These are phyloP conservation scores for Xylaria sp. DNA, from an alignment of 495 filamentous ascomycete genomes.

Conservation along the genomic window DNA sequence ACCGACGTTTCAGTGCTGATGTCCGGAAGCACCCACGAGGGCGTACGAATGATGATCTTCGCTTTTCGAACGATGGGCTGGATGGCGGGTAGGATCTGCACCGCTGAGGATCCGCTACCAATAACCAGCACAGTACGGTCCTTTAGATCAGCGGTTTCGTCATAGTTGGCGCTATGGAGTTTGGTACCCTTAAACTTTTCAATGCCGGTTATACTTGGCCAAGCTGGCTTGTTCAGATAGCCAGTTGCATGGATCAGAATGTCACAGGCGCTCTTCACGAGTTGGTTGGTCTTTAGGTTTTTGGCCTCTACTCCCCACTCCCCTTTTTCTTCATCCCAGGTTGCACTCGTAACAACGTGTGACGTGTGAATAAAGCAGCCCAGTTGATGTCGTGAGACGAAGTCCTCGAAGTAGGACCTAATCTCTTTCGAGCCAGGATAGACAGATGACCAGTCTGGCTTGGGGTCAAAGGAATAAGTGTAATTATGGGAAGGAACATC, in stretches of 20 bases:
- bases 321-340: slow-evolving; percentile 49
- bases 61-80: slow-evolving; percentile 52
- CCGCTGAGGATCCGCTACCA: slow-evolving; percentile 58
- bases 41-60: slow-evolving; percentile 51
- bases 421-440: slow-evolving; percentile 56
- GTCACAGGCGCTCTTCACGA: no score
- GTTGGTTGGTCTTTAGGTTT: no score
- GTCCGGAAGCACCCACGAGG: slow-evolving; percentile 53
- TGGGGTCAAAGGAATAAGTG: slow-evolving; percentile 59
- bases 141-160: slow-evolving; percentile 50
- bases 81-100: slow-evolving; percentile 56
- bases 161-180: slow-evolving; percentile 62
- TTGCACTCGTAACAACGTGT: slow-evolving; percentile 45
- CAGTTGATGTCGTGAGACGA: no score
- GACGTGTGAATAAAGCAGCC: no score
- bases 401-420: slow-evolving; percentile 51
- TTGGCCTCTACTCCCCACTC: slow-evolving; percentile 55
- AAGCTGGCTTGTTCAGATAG: slow-evolving; percentile 54
- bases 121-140: slow-evolving; percentile 61
- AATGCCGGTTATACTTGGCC: slow-evolving; percentile 62
- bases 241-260: slow-evolving; percentile 58
- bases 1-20: slow-evolving; percentile 34
- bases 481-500: slow-evolving; percentile 50
- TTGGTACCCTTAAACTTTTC: slow-evolving; percentile 61
- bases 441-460: slow-evolving; percentile 54